Evolutionary conservation across 805 yeast genomes (phyloP).

Genomic region (Nakazawaea molendinolei): DNA sequence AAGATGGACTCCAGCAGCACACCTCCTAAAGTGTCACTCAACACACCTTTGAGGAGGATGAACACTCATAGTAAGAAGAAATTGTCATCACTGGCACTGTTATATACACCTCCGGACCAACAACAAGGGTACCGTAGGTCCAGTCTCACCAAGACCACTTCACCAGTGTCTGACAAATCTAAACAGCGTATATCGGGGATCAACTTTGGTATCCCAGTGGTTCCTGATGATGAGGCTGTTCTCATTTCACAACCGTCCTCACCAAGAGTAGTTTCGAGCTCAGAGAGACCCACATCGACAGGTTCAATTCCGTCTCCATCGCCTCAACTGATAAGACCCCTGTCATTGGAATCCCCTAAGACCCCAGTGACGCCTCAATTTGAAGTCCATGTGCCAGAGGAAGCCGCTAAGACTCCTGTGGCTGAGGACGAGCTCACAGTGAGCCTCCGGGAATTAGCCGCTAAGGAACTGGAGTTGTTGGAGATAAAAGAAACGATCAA

Average conservation of each 20-base stretch:
- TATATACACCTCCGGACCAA: constrained; percentile 5
- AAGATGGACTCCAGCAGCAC: background rate
- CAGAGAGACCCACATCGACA: background rate
- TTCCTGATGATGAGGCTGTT: background rate
- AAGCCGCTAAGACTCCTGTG: background rate
- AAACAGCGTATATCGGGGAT: constrained; percentile 10
- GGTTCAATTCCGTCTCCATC: constrained; percentile 7
- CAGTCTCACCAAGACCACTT: constrained; percentile 8
- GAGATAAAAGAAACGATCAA: constrained; percentile 55
- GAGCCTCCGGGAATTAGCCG: constrained; percentile 53
- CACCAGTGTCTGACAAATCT: background rate
- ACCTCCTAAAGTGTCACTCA: constrained; percentile 3
- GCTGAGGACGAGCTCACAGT: constrained; percentile 37
- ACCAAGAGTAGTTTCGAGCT: background rate
- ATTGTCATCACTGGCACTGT: constrained; percentile 5
- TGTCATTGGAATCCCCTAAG: background rate
- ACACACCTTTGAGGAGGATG: constrained; percentile 8
- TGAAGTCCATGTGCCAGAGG: background rate
- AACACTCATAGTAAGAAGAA: constrained; percentile 2
- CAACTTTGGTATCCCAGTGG: constrained; percentile 12
- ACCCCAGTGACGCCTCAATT: constrained; percentile 1
- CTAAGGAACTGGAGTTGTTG: constrained; percentile 61
- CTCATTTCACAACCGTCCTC: constrained; percentile 1
- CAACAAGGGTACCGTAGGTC: constrained; percentile 1
- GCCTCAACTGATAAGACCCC: background rate